A percentile compares a stretch with the other conserved stretches of the same genome.
Conservation (phyloP, 192 early-diverging fungal genomes). For the Entomortierella lignicola region DNA sequence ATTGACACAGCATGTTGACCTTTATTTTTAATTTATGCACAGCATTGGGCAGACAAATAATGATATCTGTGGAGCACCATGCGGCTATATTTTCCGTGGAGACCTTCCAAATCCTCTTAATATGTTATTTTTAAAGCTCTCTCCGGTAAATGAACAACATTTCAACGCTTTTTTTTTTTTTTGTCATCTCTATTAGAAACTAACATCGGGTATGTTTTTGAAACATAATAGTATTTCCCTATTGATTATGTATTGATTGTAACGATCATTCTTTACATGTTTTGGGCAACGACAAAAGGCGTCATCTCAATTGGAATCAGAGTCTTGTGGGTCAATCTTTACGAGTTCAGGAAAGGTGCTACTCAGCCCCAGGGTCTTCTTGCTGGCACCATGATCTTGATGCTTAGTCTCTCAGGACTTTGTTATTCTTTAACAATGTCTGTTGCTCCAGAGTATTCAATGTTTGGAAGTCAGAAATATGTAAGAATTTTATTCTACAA, state of each 20-base stretch:
- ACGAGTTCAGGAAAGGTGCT: slow-evolving; percentile 53
- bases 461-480: slow-evolving; percentile 72
- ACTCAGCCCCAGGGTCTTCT: slow-evolving; percentile 72
- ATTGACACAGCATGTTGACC: neutral
- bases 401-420: slow-evolving; percentile 64
- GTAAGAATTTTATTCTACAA: slow-evolving; percentile 36
- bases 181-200: no score
- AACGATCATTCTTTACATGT: slow-evolving; percentile 62
- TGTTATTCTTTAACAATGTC: slow-evolving; percentile 64
- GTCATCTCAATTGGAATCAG: slow-evolving; percentile 66
- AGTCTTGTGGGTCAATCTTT: slow-evolving; percentile 67
- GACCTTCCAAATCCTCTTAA: slow-evolving; percentile 66
- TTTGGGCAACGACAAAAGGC: slow-evolving; percentile 65
- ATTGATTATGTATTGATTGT: slow-evolving; percentile 65
- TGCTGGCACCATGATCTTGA: slow-evolving; percentile 58
- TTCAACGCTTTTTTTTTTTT: no score
- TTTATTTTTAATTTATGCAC: slow-evolving; percentile 2
- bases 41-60: slow-evolving; percentile 61
- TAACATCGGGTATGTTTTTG: no score
- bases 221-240: slow-evolving; percentile 59
- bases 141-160: slow-evolving; percentile 61
- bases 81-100: slow-evolving; percentile 64
- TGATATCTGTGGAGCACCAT: slow-evolving; percentile 65
- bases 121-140: slow-evolving; percentile 57
- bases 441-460: slow-evolving; percentile 69